Evolutionary conservation across 306 rosid genomes (phyloP).

Genomic region (Prunus mira): DNA sequence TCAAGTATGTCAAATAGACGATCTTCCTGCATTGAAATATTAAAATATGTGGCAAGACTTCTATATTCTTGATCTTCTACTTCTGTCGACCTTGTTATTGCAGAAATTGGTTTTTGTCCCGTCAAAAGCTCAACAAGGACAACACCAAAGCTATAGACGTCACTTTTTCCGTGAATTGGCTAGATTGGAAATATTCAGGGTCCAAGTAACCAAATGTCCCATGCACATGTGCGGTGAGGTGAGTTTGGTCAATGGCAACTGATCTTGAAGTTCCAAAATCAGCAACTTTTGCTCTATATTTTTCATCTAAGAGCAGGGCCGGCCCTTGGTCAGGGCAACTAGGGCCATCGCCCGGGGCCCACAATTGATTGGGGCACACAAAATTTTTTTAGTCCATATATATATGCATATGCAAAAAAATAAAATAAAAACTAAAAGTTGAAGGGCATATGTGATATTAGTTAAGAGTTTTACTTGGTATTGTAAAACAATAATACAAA

Average conservation of each 20-base stretch:
- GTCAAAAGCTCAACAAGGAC: slow-evolving; percentile 15
- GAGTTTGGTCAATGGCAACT: slow-evolving; percentile 3
- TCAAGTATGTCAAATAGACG: slow-evolving; percentile 30
- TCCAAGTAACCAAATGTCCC: slow-evolving; percentile 23
- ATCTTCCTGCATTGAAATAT: slow-evolving; percentile 8
- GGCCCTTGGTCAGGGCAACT: no score
- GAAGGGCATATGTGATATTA: no score
- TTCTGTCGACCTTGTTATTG: background rate
- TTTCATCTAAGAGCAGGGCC: slow-evolving; percentile 6
- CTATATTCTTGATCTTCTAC: background rate
- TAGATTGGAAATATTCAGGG: slow-evolving; percentile 14
- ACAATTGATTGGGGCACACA: no score
- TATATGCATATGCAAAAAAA: no score
- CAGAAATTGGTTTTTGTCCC: slow-evolving; percentile 7
- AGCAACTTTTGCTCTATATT: slow-evolving; percentile 5
- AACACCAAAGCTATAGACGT: slow-evolving; percentile 16
- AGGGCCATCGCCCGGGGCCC: no score
- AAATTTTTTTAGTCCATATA: no score
- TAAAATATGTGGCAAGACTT: slow-evolving; percentile 31
- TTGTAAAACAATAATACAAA: no score
- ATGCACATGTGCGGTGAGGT: background rate
- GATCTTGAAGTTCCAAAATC: slow-evolving; percentile 18
- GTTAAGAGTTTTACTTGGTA: no score
- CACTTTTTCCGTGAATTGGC: slow-evolving; percentile 15
- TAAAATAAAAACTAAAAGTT: no score